Percentiles rank a stretch among this genome's conserved stretches.
Evolutionary conservation across 306 rosid genomes (phyloP).

Genomic region (Citrullus amarus): DNA sequence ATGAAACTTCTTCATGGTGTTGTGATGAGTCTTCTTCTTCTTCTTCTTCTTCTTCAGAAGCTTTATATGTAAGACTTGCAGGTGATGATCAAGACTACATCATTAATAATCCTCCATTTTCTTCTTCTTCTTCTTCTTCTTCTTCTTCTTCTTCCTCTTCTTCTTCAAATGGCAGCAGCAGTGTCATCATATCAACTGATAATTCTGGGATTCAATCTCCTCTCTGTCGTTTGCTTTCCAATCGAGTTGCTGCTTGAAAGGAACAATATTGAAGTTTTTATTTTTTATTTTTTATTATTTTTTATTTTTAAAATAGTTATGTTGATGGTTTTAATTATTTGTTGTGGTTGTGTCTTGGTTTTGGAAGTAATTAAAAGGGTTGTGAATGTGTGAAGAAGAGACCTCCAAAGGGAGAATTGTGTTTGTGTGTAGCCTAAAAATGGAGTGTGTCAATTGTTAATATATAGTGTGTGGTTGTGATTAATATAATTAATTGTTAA

Average conservation of each 20-base stretch:
- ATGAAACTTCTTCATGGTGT: conserved; percentile 4
- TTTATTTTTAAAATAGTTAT: no score
- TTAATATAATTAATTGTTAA: no score
- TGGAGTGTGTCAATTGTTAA: no score
- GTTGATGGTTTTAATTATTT: background rate
- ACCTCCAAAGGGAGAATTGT: no score
- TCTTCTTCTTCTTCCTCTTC: conserved; percentile 24
- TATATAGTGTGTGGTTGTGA: no score
- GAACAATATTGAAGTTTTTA: no score
- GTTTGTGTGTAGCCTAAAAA: no score
- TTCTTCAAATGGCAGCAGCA: conserved; percentile 9
- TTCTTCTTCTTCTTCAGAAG: background rate
- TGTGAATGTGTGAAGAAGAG: no score
- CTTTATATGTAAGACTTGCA: conserved; percentile 25
- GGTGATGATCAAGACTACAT: conserved; percentile 24
- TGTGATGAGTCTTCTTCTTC: background rate
- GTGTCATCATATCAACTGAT: background rate
- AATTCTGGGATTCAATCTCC: conserved; percentile 51
- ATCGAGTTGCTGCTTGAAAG: conserved; percentile 9
- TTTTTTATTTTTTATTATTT: no score
- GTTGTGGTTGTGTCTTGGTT: background rate
- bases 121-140: conserved; percentile 20
- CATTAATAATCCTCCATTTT: background rate
- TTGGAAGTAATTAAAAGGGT: no score
- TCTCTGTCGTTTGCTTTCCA: conserved; percentile 27